Percentiles rank a stretch among this genome's conserved stretches.
Conservation (phyloP, 192 early-diverging fungal species). For the Coemansia sp. region DNA sequence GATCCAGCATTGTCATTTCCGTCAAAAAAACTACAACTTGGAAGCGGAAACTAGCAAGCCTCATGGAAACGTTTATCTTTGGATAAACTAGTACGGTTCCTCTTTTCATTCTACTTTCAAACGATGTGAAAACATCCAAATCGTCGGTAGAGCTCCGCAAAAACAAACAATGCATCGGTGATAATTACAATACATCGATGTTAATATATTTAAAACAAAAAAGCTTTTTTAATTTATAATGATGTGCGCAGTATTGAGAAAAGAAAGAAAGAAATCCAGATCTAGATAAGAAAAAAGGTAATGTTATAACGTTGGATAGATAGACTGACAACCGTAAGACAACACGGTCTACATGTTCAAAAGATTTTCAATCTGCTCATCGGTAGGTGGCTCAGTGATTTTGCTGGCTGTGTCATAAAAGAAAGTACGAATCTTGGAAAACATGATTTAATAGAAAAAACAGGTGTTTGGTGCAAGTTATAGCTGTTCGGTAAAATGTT, state of each 20-base stretch:
- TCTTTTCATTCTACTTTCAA: too few species aligned
- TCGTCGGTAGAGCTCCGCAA: too few species aligned
- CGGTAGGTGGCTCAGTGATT: constrained; percentile 24
- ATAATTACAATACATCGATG: too few species aligned
- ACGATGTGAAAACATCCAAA: too few species aligned
- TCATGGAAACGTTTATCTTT: too few species aligned
- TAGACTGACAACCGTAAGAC: too few species aligned
- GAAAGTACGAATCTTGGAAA: constrained; percentile 20
- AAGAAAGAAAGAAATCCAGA: not conserved
- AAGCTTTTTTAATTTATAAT: not conserved
- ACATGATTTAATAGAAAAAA: constrained; percentile 17
- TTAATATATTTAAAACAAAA: too few species aligned
- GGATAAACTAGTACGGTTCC: too few species aligned
- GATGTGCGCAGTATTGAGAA: not conserved
- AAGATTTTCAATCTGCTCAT: constrained; percentile 29
- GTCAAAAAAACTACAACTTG: too few species aligned
- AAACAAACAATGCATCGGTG: too few species aligned
- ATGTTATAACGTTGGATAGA: not conserved
- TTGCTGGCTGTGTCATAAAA: constrained; percentile 6
- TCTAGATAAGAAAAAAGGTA: not conserved
- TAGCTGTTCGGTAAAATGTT: not conserved
- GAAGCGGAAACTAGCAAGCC: too few species aligned
- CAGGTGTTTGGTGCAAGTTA: not conserved
- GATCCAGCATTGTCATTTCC: too few species aligned
- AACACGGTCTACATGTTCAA: constrained; percentile 17